These are phyloP conservation scores for Trichosphaerium sp. DNA, from an alignment of 78 protist genomes.

Conservation along the genomic window DNA sequence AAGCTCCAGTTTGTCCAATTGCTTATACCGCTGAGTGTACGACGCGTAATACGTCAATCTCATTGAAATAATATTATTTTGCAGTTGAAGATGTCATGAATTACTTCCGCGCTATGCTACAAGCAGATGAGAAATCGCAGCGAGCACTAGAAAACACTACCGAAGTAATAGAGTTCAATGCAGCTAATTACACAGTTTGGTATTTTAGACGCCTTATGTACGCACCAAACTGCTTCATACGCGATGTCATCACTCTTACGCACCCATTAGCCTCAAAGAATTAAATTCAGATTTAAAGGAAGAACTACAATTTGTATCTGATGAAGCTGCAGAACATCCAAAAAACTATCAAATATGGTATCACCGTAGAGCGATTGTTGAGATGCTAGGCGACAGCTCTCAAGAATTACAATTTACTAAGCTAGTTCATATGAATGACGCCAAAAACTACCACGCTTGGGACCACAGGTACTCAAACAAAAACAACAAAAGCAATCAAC, in stretches of 20 bases:
- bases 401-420: constrained; percentile 49
- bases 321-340: constrained; percentile 27
- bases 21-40: constrained; percentile 50
- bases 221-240: no score
- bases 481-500: constrained; percentile 2
- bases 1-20: constrained; percentile 68
- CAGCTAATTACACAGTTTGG: constrained; percentile 88
- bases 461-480: constrained; percentile 43
- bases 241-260: no score
- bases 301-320: constrained; percentile 51
- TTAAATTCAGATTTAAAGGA: constrained; percentile 11
- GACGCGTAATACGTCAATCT: background rate
- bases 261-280: constrained; percentile 10
- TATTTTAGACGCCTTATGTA: constrained; percentile 39
- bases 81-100: constrained; percentile 65
- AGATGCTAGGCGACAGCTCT: background rate
- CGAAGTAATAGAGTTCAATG: constrained; percentile 58
- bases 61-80: background rate
- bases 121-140: constrained; percentile 31
- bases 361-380: constrained; percentile 67
- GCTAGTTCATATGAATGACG: constrained; percentile 44
- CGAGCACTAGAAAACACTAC: constrained; percentile 58
- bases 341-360: constrained; percentile 93
- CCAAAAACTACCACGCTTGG: constrained; percentile 96
- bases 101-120: constrained; percentile 72